Base-by-base conservation (phyloP, 2,329 filamentous ascomycete species). In the Monosporascus sp. region DNA sequence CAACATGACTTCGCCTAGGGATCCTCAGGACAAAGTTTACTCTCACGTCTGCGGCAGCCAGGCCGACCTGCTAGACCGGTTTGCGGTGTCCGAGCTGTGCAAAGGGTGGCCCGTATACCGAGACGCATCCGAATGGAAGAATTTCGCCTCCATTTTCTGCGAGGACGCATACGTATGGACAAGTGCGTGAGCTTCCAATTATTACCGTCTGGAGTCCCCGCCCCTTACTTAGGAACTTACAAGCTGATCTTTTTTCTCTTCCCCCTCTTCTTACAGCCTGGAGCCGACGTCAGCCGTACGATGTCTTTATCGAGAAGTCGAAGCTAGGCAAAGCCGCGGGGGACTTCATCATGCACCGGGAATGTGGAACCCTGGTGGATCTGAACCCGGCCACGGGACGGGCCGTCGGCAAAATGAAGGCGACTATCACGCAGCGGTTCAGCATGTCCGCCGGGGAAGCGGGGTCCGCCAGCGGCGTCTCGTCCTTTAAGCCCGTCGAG, bases 311-410 rank as follows among this genome's bases (percentile, higher is more conserved):
- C 58, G 56, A 65, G 20, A 71, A 75, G 48, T 81, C 78, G 14
- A 74, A 79, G 56, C 64, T 68, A 8, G 78, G 78, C 52, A 79
- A 80, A 64, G 67, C 73, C 24, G 68, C 69, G 9, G 78, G 78
- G 18, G 77, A 73, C 49, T 81, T 80, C 66, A 82, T 82, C 66
- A 78, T 80, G 76, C 79, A 82, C 63, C 77, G 78, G 53, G 75
- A 78, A 59, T 77, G 74, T 63, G 75, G 76, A 41, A 78, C 74
- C 0, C 61, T 72, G 9, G 73, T 76, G 43, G 75, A 78, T 57
- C 66, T 77, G 39, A 71, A 69, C 60, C 63, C 63, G 8, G 53
- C 59, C 15, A 67, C 58, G n/a, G 57, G 58, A 49, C 74, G 75
- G 25, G 77, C 75, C 50, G 66, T 79, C 24, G 75, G 75, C 57